These are phyloP conservation scores for Torrubiella hemipterigena DNA, from an alignment of 2,329 filamentous ascomycete species.

Conservation along the genomic window DNA sequence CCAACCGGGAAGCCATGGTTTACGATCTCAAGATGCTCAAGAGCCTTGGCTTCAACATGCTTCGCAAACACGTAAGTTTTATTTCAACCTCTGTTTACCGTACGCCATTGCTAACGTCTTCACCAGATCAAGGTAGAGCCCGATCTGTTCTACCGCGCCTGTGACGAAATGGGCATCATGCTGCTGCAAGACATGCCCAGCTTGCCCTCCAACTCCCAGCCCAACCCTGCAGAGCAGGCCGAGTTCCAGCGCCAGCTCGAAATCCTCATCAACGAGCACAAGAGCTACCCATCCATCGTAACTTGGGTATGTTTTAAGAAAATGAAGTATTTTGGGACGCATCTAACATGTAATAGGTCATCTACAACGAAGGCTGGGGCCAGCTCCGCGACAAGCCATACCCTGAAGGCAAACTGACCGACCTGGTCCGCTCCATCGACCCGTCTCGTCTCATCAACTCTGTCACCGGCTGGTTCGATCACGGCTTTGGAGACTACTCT, in stretches of 20 bases:
- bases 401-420: slow-evolving; percentile 45
- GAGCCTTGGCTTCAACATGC: slow-evolving; percentile 54
- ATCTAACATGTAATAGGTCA: slow-evolving; percentile 25
- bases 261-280: slow-evolving; percentile 48
- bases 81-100: neutral
- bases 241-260: slow-evolving; percentile 56
- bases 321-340: neutral
- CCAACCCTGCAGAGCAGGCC: slow-evolving; percentile 37
- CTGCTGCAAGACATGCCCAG: slow-evolving; percentile 65
- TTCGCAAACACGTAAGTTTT: slow-evolving; percentile 53
- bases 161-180: slow-evolving; percentile 52
- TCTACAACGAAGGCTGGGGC: slow-evolving; percentile 65
- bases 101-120: neutral
- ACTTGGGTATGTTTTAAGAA: slow-evolving; percentile 46
- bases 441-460: slow-evolving; percentile 52
- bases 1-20: slow-evolving; percentile 54
- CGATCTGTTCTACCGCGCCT: slow-evolving; percentile 55
- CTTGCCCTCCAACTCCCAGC: slow-evolving; percentile 24
- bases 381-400: slow-evolving; percentile 36
- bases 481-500: slow-evolving; percentile 53
- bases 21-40: slow-evolving; percentile 55
- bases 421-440: slow-evolving; percentile 43
- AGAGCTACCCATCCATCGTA: slow-evolving; percentile 52
- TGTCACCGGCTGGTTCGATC: slow-evolving; percentile 54
- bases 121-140: slow-evolving; percentile 52